Conservation (phyloP, 768 basidiomycete species). For the Grammothele lineata region DNA sequence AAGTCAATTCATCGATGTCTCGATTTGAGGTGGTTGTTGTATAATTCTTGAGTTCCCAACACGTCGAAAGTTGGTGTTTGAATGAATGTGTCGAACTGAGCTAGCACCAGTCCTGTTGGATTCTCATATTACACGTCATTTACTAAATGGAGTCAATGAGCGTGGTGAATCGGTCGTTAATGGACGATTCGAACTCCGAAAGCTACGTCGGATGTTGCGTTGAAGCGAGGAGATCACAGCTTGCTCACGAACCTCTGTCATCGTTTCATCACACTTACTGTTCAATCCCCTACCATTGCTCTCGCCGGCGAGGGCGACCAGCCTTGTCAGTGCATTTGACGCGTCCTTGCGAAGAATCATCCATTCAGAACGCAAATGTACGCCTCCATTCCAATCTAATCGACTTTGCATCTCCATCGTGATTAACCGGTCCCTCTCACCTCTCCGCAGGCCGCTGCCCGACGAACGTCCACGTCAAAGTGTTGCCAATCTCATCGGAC, state of each 20-base stretch:
- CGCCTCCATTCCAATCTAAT: constrained; percentile 7
- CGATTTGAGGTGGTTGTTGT: too few species aligned
- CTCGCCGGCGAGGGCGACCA: constrained; percentile 23
- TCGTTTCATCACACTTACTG: constrained; percentile 12
- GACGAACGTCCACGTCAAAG: constrained; percentile 85
- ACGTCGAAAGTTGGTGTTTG: too few species aligned
- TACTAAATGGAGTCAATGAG: too few species aligned
- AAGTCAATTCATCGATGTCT: too few species aligned
- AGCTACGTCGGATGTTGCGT: too few species aligned
- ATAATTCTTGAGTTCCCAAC: too few species aligned
- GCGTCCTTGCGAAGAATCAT: constrained; percentile 11
- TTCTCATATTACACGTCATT: neutral
- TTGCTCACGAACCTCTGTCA: constrained; percentile 13
- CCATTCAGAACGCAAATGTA: constrained; percentile 17
- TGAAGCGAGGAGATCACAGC: neutral
- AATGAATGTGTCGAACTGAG: too few species aligned
- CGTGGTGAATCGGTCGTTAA: too few species aligned
- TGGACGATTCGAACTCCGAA: too few species aligned
- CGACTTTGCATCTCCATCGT: constrained; percentile 16
- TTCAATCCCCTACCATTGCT: constrained; percentile 10
- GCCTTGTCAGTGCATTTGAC: constrained; percentile 9
- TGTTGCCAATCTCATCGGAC: constrained; percentile 87
- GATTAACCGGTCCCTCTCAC: constrained; percentile 4
- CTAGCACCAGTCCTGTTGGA: too few species aligned
- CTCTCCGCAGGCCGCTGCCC: constrained; percentile 63